phyloP scores from a whole-genome alignment of 805 yeast genomes.

The Candida rishiriensis region DNA sequence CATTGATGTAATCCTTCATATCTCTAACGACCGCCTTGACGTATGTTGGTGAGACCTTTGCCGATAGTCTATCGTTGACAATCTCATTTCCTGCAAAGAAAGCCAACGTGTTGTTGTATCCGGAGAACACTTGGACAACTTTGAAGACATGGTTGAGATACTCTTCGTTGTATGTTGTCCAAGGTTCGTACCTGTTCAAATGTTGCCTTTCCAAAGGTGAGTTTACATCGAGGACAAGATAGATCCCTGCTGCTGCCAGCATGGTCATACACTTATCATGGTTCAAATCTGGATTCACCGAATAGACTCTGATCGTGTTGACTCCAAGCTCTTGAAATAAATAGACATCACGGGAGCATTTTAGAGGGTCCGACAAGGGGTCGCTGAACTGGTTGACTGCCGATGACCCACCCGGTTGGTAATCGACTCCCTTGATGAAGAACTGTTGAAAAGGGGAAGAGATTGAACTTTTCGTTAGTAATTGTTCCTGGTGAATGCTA shows the following conservation, averaged over 20 bases:
- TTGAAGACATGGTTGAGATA: constrained; percentile 75
- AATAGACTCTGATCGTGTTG: constrained; percentile 83
- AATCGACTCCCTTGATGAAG: constrained; percentile 82
- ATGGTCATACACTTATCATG: constrained; percentile 91
- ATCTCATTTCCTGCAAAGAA: constrained; percentile 93
- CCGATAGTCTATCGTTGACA: constrained; percentile 72
- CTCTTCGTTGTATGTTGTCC: constrained; percentile 71
- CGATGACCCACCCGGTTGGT: constrained; percentile 94
- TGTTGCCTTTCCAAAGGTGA: constrained; percentile 78
- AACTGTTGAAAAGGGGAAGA: no score
- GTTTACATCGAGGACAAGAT: constrained; percentile 84
- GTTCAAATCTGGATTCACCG: constrained; percentile 73
- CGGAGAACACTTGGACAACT: constrained; percentile 75
- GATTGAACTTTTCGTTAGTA: no score
- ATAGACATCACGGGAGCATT: constrained; percentile 77
- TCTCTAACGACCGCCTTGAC: constrained; percentile 78
- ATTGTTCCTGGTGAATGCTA: no score
- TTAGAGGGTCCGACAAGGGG: constrained; percentile 68
- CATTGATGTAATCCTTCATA: constrained; percentile 64
- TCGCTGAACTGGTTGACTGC: constrained; percentile 55
- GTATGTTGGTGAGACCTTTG: constrained; percentile 65
- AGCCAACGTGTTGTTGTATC: constrained; percentile 84
- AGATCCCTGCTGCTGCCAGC: constrained; percentile 90
- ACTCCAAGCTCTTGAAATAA: constrained; percentile 81
- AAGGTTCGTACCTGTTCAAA: constrained; percentile 87